Conservation (phyloP, 1,139 yeast species). For the Saccharomyces hybrid region DNA sequence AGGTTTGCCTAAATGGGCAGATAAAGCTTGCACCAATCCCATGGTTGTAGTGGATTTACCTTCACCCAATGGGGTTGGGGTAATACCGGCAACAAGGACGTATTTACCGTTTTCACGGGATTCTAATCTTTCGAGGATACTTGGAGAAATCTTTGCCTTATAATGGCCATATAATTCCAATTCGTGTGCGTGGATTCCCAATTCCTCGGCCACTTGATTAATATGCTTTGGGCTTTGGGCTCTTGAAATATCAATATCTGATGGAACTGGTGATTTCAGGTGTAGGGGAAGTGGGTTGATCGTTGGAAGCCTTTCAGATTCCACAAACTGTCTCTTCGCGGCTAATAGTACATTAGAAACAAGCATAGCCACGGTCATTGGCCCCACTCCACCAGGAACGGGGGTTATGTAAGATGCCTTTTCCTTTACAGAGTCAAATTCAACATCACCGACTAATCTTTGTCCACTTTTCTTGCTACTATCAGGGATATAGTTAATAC, state of each 20-base stretch:
- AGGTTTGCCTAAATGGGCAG: constrained; percentile 63
- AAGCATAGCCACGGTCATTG: constrained; percentile 83
- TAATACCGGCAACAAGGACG: constrained; percentile 70
- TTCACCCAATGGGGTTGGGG: constrained; percentile 79
- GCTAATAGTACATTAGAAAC: constrained; percentile 61
- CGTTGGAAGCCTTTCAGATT: constrained; percentile 42
- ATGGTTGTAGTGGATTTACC: constrained; percentile 77
- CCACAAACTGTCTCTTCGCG: constrained; percentile 42
- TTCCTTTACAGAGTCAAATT: constrained; percentile 48
- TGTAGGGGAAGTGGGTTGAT: constrained; percentile 49
- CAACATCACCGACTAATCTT: constrained; percentile 72
- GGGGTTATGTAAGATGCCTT: constrained; percentile 64
- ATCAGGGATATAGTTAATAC: constrained; percentile 68
- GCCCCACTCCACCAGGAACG: constrained; percentile 87
- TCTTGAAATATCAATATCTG: constrained; percentile 69
- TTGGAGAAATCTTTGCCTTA: constrained; percentile 66
- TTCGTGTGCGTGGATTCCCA: constrained; percentile 55
- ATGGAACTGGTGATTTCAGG: constrained; percentile 55
- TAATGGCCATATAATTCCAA: constrained; percentile 66
- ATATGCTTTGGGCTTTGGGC: constrained; percentile 65
- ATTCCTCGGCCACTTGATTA: constrained; percentile 53
- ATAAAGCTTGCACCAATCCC: constrained; percentile 72
- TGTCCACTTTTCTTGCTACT: constrained; percentile 54
- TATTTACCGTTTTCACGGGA: constrained; percentile 59
- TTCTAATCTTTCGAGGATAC: constrained; percentile 51